Evolutionary conservation across 768 basidiomycete species (phyloP).

Genomic region (Cantharellus anzutake): DNA sequence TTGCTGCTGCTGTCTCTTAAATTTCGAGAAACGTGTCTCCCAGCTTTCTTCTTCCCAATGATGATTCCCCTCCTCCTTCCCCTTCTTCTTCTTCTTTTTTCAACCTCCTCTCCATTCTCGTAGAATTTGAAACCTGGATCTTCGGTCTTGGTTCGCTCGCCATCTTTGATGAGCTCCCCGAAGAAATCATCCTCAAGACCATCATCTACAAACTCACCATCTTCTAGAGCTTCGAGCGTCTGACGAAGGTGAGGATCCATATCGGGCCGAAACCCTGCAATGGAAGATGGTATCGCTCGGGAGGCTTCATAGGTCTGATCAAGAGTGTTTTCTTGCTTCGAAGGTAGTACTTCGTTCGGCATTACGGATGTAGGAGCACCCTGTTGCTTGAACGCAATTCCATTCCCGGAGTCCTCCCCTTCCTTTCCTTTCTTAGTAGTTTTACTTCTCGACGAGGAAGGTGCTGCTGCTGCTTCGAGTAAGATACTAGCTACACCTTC

Average conservation of each 20-base stretch:
- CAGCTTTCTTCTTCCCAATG: constrained; percentile 4
- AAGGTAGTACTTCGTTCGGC: constrained; percentile 55
- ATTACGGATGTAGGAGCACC: constrained; percentile 1
- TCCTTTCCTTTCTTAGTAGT: constrained; percentile 16
- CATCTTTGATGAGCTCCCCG: constrained; percentile 45
- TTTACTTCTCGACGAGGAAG: constrained; percentile 1
- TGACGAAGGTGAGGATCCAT: constrained; percentile 94
- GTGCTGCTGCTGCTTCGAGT: constrained; percentile 43
- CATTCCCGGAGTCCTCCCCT: constrained; percentile 20
- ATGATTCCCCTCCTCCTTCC: constrained; percentile 13
- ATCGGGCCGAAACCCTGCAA: constrained; percentile 81
- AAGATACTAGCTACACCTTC: constrained; percentile 67
- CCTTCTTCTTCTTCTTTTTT: constrained; percentile 3
- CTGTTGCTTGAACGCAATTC: neutral
- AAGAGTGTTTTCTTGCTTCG: constrained; percentile 36
- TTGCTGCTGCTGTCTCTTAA: constrained; percentile 32
- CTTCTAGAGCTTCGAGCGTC: constrained; percentile 82
- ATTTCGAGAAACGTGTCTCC: constrained; percentile 19
- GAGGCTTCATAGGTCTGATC: constrained; percentile 41
- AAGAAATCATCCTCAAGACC: constrained; percentile 61
- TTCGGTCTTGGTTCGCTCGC: constrained; percentile 44
- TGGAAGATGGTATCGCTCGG: constrained; percentile 60
- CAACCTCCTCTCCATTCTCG: constrained; percentile 27
- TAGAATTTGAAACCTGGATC: constrained; percentile 46
- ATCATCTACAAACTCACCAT: constrained; percentile 84